Percentiles rank a stretch among this genome's conserved stretches.
Conservation (phyloP, 2,329 filamentous ascomycete genomes). For the Trichoderma afroharzianum region DNA sequence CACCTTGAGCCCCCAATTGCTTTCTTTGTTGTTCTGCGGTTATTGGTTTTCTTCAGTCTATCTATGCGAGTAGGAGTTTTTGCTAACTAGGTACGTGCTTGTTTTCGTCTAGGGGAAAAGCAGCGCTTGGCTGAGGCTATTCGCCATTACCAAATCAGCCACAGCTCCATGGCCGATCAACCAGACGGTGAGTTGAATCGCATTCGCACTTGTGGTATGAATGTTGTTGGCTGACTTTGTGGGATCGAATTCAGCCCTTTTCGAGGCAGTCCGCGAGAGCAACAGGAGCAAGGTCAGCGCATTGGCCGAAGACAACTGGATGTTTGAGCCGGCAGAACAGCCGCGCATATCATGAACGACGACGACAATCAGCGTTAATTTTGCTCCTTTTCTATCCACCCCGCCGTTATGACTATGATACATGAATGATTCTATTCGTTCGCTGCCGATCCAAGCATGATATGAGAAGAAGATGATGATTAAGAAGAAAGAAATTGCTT, state of each 20-base stretch:
- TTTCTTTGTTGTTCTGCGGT: neutral
- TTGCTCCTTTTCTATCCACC: neutral
- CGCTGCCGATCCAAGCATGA: neutral
- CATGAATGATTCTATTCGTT: constrained; percentile 12
- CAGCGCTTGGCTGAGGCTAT: constrained; percentile 59
- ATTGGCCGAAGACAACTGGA: constrained; percentile 83
- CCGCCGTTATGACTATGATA: constrained; percentile 28
- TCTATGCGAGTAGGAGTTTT: neutral
- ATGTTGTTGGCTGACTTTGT: neutral
- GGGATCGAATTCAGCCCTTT: constrained; percentile 51
- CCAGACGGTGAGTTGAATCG: constrained; percentile 54
- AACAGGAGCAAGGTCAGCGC: constrained; percentile 68
- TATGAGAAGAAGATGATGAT: neutral
- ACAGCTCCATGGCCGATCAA: constrained; percentile 55
- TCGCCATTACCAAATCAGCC: constrained; percentile 56
- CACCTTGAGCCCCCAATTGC: neutral
- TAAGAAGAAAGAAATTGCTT: neutral
- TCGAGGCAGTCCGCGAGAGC: constrained; percentile 66
- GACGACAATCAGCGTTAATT: constrained; percentile 3
- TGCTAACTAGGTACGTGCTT: neutral
- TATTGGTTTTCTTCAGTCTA: neutral
- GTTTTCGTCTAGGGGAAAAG: constrained; percentile 46
- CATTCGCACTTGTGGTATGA: neutral
- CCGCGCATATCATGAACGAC: constrained; percentile 32
- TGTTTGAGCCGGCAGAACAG: constrained; percentile 71